Evolutionary conservation across 371 early-diverging fungal species (phyloP), one percentile per base, ranked within the genome.

Genomic region (Mortierella sp.): DNA sequence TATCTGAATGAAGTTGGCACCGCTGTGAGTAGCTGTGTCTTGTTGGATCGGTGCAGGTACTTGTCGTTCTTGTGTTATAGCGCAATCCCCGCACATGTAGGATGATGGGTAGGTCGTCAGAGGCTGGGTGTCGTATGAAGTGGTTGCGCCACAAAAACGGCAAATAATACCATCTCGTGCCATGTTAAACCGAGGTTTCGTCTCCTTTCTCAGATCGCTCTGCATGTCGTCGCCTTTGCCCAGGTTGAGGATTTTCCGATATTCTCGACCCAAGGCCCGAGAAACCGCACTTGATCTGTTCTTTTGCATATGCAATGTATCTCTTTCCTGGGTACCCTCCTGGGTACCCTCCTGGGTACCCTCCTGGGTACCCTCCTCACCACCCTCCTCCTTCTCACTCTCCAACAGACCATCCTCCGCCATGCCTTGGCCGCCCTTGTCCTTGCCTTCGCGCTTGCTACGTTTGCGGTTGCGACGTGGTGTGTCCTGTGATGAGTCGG

Each of bases 121-220:
- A 4, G 50, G 28, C 44, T 74, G 75, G 70, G 21, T 68, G 38
- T 76, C 70, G 38, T 75, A 73, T 19, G 83, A 73, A 0, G 72
- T 76, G 7, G 76, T 13, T 6, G 70, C 70, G 44, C 79, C 76
- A 73, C 83, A 82, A 54, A 73, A 76, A 11, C n/a, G 65, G 34
- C 83, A 82, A 21, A 82, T 73, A 54, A 79, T 70, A 14, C 79
- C 79, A 50, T 82, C 83, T 55, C 68, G 73, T n/a, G 14, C 48
- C 28, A 74, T 11, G 10, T 71, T n/a, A 21, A 76, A 28, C 5
- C 72, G 42, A 26, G 76, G 74, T n/a, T 63, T 71, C 45, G 72
- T n/a, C 26, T 54, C 57, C 48, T 78, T 52, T 19, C 19, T 31
- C 11, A 72, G 58, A 11, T 83, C 78, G 31, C 80, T 74, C 55